Evolutionary conservation across 768 basidiomycete genomes (phyloP), one percentile per base, ranked within the genome.

Genomic region (Coprinopsis cinerea): DNA sequence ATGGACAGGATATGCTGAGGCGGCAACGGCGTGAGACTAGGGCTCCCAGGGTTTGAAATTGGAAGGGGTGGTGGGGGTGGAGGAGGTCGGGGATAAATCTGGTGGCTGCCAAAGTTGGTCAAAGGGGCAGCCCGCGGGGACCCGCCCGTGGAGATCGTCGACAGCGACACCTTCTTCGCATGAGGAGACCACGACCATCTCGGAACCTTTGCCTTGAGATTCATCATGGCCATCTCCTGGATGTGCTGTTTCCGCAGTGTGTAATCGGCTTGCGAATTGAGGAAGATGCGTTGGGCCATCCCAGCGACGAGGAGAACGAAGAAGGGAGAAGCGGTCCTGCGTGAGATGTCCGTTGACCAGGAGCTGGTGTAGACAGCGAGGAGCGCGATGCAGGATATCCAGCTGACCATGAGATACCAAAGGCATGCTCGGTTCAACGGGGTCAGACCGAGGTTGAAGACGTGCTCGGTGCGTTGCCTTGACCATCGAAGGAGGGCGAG

Each of bases 361-460:
- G 44, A 24, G 26, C 45, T 37, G 23, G 39, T 45, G 10, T 25
- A 26, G 17, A 52, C 37, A 18, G 47, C 35, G 20, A 52, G 45
- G 17, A 52, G 18, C 11, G 32, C 45, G 5, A 30, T 36, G 3
- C 36, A 47, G 2, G 34, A 4, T 2, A 24, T 10, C 14, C 27
- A 45, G 36, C 24, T 41, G 45, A 47, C 45, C 26, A 47, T 26
- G 28, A 52, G 23, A 23, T 52, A 52, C 51, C 51, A 52, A 23
- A 52, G 13, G 36, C 51, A 52, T 1, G 44, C 51, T 25, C 51
- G 28, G 27, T 52, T 52, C 2, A 52, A 1, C 11, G 51, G 51
- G 1, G 51, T 52, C 22, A 46, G 27, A 2, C 51, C 51, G n/a
- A 47, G 15, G 22, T 52, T 52, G 6, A 45, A 18, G n/a, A 46